These are phyloP conservation scores for Chlamydomonas reinhardtii DNA, from an alignment of 163 green algal species.

Conservation along the genomic window DNA sequence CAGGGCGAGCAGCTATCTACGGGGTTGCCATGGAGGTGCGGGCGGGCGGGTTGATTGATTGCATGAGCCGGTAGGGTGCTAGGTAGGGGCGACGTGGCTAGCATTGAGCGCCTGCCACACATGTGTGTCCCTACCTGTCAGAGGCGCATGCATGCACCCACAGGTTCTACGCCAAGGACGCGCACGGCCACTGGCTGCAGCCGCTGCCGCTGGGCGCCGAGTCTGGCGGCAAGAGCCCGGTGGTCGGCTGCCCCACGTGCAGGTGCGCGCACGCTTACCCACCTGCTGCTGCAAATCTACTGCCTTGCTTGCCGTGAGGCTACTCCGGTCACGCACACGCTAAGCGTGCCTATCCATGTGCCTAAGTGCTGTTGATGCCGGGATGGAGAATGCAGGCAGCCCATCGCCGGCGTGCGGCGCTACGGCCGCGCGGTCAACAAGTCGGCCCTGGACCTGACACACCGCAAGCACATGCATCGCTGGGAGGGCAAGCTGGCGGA, in stretches of 20 bases:
- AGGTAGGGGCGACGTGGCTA: no score
- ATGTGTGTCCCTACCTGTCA: no score
- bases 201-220: constrained; percentile 18
- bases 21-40: no score
- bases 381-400: constrained; percentile 2
- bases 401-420: constrained; percentile 50
- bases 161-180: constrained; percentile 12
- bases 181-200: constrained; percentile 13
- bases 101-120: no score
- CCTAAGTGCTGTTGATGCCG: no score
- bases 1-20: no score
- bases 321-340: no score
- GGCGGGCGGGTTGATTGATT: no score
- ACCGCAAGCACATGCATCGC: constrained; percentile 53
- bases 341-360: no score
- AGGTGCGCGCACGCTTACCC: background rate
- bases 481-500: background rate
- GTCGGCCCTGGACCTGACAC: constrained; percentile 45
- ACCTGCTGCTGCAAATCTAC: background rate
- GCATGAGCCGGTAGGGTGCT: no score
- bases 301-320: no score
- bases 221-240: background rate
- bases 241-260: constrained; percentile 27
- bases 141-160: no score
- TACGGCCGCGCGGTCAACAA: constrained; percentile 57